Evolutionary conservation across 2,329 filamentous ascomycete genomes (phyloP), one percentile per base, ranked within the genome.

Genomic region (Colletotrichum australisinense): DNA sequence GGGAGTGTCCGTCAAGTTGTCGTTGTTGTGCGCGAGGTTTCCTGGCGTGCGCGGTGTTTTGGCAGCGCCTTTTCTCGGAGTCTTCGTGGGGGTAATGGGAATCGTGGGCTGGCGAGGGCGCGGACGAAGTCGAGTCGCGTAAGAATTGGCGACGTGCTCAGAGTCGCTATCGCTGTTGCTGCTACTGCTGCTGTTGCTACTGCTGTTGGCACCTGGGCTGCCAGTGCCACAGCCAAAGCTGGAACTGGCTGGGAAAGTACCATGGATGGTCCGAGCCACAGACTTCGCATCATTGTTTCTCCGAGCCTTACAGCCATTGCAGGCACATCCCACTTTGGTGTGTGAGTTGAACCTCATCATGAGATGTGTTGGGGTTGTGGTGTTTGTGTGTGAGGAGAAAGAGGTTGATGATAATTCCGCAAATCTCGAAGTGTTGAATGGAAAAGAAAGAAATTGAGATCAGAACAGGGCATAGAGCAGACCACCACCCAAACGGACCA

Each of bases 61-160:
- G 53, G 60, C 62, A 32, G 22, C 46, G 35, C 56, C 32, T 70
- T 52, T 63, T 46, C 16, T 46, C 46, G 42, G 49, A 30, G 57
- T 53, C 65, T 70, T 73, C 46, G 22, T 72, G 46, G 69, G 69
- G 56, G 69, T 62, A 68, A 42, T 65, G 28, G 63, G 60, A 52
- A 60, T 38, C 16, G 55, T 46, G 59, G 67, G 49, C 22, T 64
- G 56, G 26, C 32, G 14, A 49, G 57, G 63, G 24, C 72, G 72
- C 62, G 68, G 69, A 67, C 72, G 69, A 46, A 60, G 68, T 55
- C 68, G 64, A 66, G 63, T 65, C 68, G 57, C 68, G 68, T 74
- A 73, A 57, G 49, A 52, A 35, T 56, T 46, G 56, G 57, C 38
- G 59, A 58, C 42, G 56, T n/a, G 42, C 57, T 63, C 30, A 46